A percentile compares a stretch with the other conserved stretches of the same genome.
phyloP scores from a whole-genome alignment of 2,329 filamentous ascomycete species.

The Monilinia fructigena region DNA sequence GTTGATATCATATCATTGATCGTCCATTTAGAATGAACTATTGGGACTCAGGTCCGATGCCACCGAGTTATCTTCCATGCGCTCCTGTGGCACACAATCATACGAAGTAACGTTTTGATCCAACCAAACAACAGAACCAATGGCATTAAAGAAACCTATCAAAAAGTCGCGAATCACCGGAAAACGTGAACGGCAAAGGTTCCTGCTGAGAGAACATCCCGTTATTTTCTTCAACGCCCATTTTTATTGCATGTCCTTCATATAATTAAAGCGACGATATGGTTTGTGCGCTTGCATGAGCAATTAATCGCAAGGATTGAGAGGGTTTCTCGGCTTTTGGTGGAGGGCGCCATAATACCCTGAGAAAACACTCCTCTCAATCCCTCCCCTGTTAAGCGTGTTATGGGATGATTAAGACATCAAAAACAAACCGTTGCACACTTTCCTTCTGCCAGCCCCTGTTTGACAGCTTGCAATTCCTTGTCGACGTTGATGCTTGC shows the following conservation, averaged over 20 bases:
- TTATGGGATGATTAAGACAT: not conserved
- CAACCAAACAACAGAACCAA: slow-evolving; percentile 22
- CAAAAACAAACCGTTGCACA: slow-evolving; percentile 22
- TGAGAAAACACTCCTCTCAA: slow-evolving; percentile 10
- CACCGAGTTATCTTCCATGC: slow-evolving; percentile 21
- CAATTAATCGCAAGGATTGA: slow-evolving; percentile 27
- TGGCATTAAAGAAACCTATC: slow-evolving; percentile 12
- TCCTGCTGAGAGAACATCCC: slow-evolving; percentile 21
- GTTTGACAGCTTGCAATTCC: slow-evolving; percentile 29
- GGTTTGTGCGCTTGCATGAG: slow-evolving; percentile 25
- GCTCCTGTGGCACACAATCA: slow-evolving; percentile 25
- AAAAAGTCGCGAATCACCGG: slow-evolving; percentile 22
- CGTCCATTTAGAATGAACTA: not conserved
- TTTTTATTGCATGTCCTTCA: slow-evolving; percentile 8
- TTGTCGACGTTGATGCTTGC: slow-evolving; percentile 22
- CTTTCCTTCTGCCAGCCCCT: slow-evolving; percentile 26
- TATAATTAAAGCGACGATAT: slow-evolving; percentile 15
- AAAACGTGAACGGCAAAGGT: slow-evolving; percentile 28
- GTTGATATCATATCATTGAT: slow-evolving; percentile 11
- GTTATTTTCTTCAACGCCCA: slow-evolving; percentile 17
- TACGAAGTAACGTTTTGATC: slow-evolving; percentile 19
- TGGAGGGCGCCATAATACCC: slow-evolving; percentile 26
- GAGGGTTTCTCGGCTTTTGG: slow-evolving; percentile 8
- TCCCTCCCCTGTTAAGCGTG: slow-evolving; percentile 20
- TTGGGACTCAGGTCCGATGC: slow-evolving; percentile 21